These are phyloP conservation scores for Rhododendron kiyosumense DNA, from an alignment of 148 eudicot species.

Conservation along the genomic window DNA sequence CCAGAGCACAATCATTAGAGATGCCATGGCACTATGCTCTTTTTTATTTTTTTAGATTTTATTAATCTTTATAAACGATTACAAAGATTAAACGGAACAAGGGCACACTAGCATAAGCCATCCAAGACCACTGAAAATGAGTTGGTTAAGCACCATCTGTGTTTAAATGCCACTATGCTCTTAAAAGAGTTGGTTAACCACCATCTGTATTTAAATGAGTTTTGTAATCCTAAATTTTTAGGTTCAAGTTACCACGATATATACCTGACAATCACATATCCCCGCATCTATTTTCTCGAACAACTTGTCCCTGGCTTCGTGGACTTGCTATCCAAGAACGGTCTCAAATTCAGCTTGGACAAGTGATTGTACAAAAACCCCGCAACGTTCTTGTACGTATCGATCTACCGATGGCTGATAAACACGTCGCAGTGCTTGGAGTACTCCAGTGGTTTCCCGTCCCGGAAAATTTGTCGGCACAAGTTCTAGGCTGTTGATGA, in stretches of 20 bases:
- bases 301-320: conserved; percentile 46
- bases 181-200: no score
- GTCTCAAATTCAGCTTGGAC: conserved; percentile 15
- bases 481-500: background rate
- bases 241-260: conserved; percentile 25
- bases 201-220: no score
- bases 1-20: no score
- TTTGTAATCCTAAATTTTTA: no score
- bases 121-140: no score
- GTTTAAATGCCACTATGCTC: no score
- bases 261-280: conserved; percentile 23
- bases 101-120: no score
- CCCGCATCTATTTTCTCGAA: conserved; percentile 26
- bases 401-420: conserved; percentile 39
- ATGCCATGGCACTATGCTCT: no score
- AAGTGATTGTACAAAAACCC: conserved; percentile 35
- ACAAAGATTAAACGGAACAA: no score
- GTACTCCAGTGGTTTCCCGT: background rate
- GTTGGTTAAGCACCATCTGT: no score
- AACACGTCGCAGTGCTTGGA: conserved; percentile 26
- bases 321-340: conserved; percentile 42
- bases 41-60: no score
- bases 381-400: conserved; percentile 36
- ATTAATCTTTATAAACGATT: no score
- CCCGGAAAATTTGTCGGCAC: background rate